phyloP scores from a whole-genome alignment of 2,329 filamentous ascomycete species.

The Exophiala calicioides region DNA sequence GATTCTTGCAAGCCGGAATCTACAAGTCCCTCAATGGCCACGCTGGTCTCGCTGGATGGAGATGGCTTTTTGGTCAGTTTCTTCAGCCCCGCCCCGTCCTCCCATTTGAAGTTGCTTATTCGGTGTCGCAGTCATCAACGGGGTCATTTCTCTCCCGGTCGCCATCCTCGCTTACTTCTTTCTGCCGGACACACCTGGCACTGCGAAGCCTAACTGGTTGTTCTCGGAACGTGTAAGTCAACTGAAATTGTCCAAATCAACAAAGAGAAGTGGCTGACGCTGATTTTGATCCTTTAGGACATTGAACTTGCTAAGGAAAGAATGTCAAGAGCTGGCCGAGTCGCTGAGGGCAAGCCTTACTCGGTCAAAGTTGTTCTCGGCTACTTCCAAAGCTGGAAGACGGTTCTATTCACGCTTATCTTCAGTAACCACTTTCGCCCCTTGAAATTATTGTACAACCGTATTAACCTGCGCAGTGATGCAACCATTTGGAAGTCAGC shows the following conservation, averaged over 20 bases:
- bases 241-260: not conserved
- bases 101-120: not conserved
- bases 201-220: slow-evolving; percentile 20
- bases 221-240: slow-evolving; percentile 20
- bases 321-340: slow-evolving; percentile 19
- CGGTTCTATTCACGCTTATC: slow-evolving; percentile 21
- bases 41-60: slow-evolving; percentile 53
- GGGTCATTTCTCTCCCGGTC: slow-evolving; percentile 19
- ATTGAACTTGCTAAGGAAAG: slow-evolving; percentile 18
- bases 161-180: slow-evolving; percentile 21
- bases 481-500: slow-evolving; percentile 20
- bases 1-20: slow-evolving; percentile 58
- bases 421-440: slow-evolving; percentile 15
- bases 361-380: slow-evolving; percentile 17
- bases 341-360: slow-evolving; percentile 20
- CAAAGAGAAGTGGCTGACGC: not conserved
- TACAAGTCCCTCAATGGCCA: slow-evolving; percentile 56
- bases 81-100: not conserved
- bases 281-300: slow-evolving; percentile 7
- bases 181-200: slow-evolving; percentile 20
- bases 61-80: slow-evolving; percentile 46
- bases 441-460: not conserved
- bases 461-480: slow-evolving; percentile 5
- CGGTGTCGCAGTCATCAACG: slow-evolving; percentile 18
- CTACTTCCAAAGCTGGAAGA: slow-evolving; percentile 23